Evolutionary conservation across 2,329 filamentous ascomycete genomes (phyloP), one percentile per base, ranked within the genome.

Genomic region (Pseudopithomyces chartarum): DNA sequence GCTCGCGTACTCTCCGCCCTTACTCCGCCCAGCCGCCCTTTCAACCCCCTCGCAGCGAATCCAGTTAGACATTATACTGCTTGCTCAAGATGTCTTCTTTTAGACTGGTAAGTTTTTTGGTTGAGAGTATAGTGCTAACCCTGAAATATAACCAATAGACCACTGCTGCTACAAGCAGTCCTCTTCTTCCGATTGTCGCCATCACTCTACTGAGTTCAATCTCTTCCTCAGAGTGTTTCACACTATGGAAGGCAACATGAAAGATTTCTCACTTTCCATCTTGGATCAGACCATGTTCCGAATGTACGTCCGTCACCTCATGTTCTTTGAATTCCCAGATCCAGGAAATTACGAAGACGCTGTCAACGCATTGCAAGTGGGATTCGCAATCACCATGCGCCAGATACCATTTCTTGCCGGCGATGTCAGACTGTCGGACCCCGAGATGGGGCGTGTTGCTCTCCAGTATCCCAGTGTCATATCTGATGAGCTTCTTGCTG

Each of bases 211-310:
- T 23, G 11, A 12, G 2, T 32, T n/a, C 29, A 20, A 19, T 20
- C 26, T 19, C n/a, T 19, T n/a, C 26, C 17, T 46, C 29, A 6
- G 1, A 20, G 17, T 36, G 12, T 20, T 13, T 22, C 13, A 26
- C 20, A 10, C 34, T 5, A 6, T 29, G 22, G 34, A 33, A 5
- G n/a, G 36, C 19, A 34, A 3, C 17, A 34, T 34, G 33, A 52
- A 56, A 46, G 46, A 56, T 23, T 52, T 67, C 23, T 54, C 62
- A 20, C 50, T 68, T 10, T 62, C 59, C 12, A 29, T 60, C 43
- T 20, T 60, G 7, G 65, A 68, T 19, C 61, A 67, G 33, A 62
- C 59, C 26, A 56, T 56, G 44, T 56, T 62, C 17, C 58, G 66
- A 38, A 51, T 60, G 4, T 63, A 66, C 36, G 56, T 55, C 7